Base-by-base conservation (phyloP, 805 yeast species). In the Lachancea nothofagi region DNA sequence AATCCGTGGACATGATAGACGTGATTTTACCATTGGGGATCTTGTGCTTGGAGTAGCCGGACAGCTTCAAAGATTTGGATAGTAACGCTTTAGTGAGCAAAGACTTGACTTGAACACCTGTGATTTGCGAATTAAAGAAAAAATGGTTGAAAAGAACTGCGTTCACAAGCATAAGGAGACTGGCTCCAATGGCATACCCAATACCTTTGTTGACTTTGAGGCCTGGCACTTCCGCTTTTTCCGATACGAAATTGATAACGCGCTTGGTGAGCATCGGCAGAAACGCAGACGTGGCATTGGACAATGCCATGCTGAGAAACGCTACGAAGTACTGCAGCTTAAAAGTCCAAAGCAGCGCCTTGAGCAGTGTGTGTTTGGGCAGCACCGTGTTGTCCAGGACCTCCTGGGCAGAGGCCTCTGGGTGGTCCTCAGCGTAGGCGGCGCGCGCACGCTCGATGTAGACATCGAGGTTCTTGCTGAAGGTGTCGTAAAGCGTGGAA, bases 1-100 rank as follows among this genome's bases (percentile, higher is more conserved):
- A 66, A 57, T 88, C 96, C 2, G 94, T 79, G 45, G 93, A 84
- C 57, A 87, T 74, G 57, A 86, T 62, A 7, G 88, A 78, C 22
- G 95, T 84, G 41, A 88, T 72, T 44, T 74, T 77, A 30, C 90
- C 81, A 19, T 77, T 70, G 1, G 95, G 79, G 53, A 64, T 84
- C 43, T 72, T 66, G 46, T 73, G 72, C 38, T 72, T 72, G 2
- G 89, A 74, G 35, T 66, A 67, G 8, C 77, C 71, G 43, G 78
- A 74, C 12, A 87, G 65, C 40, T 57, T 66, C 48, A 85, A 75
- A 9, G 89, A 72, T 58, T 88, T 88, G 40, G 74, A 75, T 43
- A 83, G 69, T 15, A 85, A 67, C 6, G 82, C 78, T 44, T 83
- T 80, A 3, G 86, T 83, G 40, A 87, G 61, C 2, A 81, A 72